A percentile compares a stretch with the other conserved stretches of the same genome.
Evolutionary conservation across 164 flowering plant genomes (phyloP).

Genomic region (Stephania yunnanensis): DNA sequence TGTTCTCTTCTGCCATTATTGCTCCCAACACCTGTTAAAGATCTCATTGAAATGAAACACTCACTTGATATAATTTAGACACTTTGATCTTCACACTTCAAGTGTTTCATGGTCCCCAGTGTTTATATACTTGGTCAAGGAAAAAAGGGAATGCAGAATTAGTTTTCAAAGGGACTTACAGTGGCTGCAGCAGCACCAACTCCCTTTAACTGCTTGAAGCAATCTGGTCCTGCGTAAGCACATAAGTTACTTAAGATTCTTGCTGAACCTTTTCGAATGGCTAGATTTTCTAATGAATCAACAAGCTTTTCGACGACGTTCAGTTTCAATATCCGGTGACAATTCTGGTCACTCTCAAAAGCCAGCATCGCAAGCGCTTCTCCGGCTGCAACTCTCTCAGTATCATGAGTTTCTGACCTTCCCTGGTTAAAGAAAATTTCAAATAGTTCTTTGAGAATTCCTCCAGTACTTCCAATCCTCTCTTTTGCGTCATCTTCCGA

Average conservation of each 20-base stretch:
- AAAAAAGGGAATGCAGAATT: neutral
- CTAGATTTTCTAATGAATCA: conserved; percentile 40
- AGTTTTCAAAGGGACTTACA: conserved; percentile 42
- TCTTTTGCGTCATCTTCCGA: conserved; percentile 75
- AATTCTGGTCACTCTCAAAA: conserved; percentile 59
- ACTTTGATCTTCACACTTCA: too few species aligned
- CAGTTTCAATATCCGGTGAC: conserved; percentile 50
- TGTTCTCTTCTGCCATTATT: conserved; percentile 56
- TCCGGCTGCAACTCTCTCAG: conserved; percentile 65
- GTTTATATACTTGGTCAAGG: neutral
- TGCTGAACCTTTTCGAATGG: conserved; percentile 56
- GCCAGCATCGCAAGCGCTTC: conserved; percentile 86
- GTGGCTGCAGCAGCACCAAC: conserved; percentile 52
- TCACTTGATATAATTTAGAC: too few species aligned
- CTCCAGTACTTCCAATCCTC: conserved; percentile 86
- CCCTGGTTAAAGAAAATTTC: conserved; percentile 48
- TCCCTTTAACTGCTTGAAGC: conserved; percentile 38
- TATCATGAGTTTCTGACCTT: conserved; percentile 24
- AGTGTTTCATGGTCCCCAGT: too few species aligned
- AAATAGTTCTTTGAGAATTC: conserved; percentile 56
- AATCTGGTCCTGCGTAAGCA: conserved; percentile 41
- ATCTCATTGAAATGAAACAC: too few species aligned
- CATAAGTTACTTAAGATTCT: conserved; percentile 76
- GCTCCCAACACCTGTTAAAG: conserved; percentile 57
- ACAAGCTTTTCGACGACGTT: conserved; percentile 42